Conservation (phyloP, 257 asterid genomes). For the Mentha longifolia region DNA sequence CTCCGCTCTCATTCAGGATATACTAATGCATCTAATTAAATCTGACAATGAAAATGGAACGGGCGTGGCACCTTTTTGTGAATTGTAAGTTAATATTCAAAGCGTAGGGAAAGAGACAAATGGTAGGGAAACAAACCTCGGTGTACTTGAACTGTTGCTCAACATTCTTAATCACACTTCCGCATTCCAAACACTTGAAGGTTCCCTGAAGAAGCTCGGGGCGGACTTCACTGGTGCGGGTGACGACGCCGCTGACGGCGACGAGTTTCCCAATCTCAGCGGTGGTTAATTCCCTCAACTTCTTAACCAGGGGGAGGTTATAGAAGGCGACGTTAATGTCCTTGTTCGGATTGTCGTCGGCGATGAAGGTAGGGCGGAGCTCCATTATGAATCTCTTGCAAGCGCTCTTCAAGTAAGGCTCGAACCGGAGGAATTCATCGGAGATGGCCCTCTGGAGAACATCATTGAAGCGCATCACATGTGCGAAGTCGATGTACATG, state of each 20-base stretch:
- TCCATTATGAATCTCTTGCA: conserved; percentile 91
- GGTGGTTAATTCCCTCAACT: conserved; percentile 81
- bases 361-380: conserved; percentile 66
- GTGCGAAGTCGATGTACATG: conserved; percentile 92
- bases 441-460: conserved; percentile 80
- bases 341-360: conserved; percentile 82
- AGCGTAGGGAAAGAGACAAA: neutral
- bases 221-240: conserved; percentile 95
- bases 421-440: conserved; percentile 87
- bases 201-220: conserved; percentile 92
- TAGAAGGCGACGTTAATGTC: conserved; percentile 87
- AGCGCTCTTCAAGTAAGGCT: conserved; percentile 77
- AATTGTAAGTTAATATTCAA: neutral
- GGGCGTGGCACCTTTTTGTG: neutral
- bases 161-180: conserved; percentile 65
- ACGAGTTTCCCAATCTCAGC: conserved; percentile 91
- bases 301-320: conserved; percentile 83
- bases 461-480: conserved; percentile 85
- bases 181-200: conserved; percentile 95
- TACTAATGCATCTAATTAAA: neutral
- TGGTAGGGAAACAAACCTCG: conserved; percentile 57
- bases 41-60: neutral
- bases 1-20: neutral
- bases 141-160: conserved; percentile 97
- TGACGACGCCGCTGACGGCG: conserved; percentile 92